Percentiles rank a stretch among this genome's conserved stretches.
Evolutionary conservation across 371 early-diverging fungal species (phyloP).

Genomic region (Choanephora cucurbitarum): DNA sequence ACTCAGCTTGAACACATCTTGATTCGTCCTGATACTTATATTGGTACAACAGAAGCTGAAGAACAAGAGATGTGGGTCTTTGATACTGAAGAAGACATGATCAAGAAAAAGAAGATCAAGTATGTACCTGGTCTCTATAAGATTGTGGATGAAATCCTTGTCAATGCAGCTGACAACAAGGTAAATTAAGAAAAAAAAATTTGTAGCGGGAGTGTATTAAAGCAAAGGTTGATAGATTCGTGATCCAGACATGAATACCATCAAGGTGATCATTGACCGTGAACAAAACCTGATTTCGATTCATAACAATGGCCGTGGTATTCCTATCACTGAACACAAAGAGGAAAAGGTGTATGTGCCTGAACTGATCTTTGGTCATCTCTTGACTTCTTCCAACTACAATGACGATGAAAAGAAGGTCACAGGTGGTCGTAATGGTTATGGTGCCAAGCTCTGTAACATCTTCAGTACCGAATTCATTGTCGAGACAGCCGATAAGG

Average conservation of each 20-base stretch:
- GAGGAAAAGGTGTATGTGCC: constrained; percentile 97
- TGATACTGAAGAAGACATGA: constrained; percentile 61
- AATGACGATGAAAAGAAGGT: constrained; percentile 98
- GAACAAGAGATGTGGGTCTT: constrained; percentile 90
- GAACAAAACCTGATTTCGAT: constrained; percentile 88
- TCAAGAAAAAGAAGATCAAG: constrained; percentile 75
- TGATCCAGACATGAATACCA: constrained; percentile 89
- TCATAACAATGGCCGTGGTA: constrained; percentile 97
- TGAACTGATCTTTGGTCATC: constrained; percentile 99
- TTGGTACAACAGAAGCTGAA: constrained; percentile 95
- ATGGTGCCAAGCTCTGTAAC: constrained; percentile 99
- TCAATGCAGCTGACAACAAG: constrained; percentile 97
- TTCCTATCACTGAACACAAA: constrained; percentile 96
- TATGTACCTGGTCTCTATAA: constrained; percentile 99
- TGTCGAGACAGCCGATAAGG: constrained; percentile 94
- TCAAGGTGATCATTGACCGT: constrained; percentile 92
- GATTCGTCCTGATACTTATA: constrained; percentile 98
- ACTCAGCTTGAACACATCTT: constrained; percentile 99
- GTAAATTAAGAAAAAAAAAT: constrained; percentile 32
- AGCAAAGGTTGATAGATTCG: constrained; percentile 65
- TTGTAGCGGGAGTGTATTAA: background rate
- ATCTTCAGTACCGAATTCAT: constrained; percentile 97
- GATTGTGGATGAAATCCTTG: constrained; percentile 99
- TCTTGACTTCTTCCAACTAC: constrained; percentile 99
- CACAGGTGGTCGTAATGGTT: constrained; percentile 99